phyloP scores from a whole-genome alignment of 2,329 filamentous ascomycete genomes.

The Cladosporium sp. region DNA sequence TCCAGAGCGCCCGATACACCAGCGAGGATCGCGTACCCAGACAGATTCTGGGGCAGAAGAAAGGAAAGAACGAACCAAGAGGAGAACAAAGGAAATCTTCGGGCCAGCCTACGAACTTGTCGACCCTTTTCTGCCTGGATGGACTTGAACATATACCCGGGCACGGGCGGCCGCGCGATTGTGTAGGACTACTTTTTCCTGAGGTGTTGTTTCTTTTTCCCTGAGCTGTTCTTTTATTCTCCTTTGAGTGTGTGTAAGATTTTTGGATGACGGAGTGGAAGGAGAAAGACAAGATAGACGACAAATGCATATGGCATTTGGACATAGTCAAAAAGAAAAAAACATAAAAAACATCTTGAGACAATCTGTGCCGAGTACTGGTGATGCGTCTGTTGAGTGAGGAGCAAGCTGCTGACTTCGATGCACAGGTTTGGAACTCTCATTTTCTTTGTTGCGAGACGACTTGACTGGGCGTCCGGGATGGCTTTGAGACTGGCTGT shows the following conservation, averaged over 20 bases:
- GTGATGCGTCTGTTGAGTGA: background rate
- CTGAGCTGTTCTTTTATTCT: background rate
- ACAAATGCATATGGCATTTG: background rate
- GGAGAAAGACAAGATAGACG: background rate
- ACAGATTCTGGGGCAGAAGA: background rate
- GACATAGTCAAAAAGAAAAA: background rate
- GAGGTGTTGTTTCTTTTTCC: background rate
- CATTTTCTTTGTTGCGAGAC: no score
- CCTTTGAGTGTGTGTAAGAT: background rate
- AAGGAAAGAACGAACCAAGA: background rate
- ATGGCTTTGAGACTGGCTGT: no score
- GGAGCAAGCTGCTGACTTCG: no score
- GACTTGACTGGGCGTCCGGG: no score
- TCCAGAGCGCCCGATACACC: conserved; percentile 12
- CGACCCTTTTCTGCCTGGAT: background rate
- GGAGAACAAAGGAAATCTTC: background rate
- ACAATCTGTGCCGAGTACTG: background rate
- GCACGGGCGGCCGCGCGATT: background rate
- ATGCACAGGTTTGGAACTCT: no score
- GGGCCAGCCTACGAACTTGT: background rate
- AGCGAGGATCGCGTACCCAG: background rate
- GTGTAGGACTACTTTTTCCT: conserved; percentile 5
- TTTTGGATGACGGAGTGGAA: background rate
- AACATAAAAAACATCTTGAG: background rate
- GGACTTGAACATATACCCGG: background rate